Evolutionary conservation across 2,329 filamentous ascomycete species (phyloP).

Genomic region (Aspergillus hortae): DNA sequence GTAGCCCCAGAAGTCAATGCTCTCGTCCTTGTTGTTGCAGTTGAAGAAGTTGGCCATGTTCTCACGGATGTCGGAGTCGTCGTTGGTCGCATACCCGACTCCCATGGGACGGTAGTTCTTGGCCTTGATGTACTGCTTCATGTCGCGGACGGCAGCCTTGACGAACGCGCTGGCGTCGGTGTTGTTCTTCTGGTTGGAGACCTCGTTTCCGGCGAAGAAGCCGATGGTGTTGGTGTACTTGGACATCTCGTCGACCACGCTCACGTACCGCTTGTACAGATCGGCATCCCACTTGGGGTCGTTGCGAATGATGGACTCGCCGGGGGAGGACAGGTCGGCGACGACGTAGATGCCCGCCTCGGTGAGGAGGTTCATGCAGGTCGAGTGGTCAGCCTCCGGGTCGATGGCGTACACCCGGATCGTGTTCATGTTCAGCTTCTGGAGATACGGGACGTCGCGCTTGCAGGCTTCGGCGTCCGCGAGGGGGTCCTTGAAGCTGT

Average conservation of each 20-base stretch:
- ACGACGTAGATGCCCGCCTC: constrained; percentile 90
- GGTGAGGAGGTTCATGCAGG: constrained; percentile 77
- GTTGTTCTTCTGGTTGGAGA: constrained; percentile 82
- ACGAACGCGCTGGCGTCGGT: constrained; percentile 87
- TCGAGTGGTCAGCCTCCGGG: constrained; percentile 68
- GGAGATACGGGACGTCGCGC: constrained; percentile 77
- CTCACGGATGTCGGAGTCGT: constrained; percentile 75
- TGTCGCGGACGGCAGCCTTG: constrained; percentile 93
- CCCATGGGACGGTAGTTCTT: constrained; percentile 73
- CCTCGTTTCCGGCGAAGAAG: constrained; percentile 97
- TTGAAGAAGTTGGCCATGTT: constrained; percentile 90
- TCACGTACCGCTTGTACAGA: constrained; percentile 74
- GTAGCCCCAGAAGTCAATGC: constrained; percentile 98
- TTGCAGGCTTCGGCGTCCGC: constrained; percentile 66
- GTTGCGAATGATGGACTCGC: constrained; percentile 77
- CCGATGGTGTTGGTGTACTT: constrained; percentile 86
- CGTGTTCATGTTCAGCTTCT: constrained; percentile 76
- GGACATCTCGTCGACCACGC: constrained; percentile 72
- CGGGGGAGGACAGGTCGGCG: constrained; percentile 79
- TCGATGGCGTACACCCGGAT: constrained; percentile 93
- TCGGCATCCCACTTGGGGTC: constrained; percentile 71
- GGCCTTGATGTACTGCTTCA: constrained; percentile 82
- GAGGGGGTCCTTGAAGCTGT: constrained; percentile 75
- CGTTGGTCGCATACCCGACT: constrained; percentile 92
- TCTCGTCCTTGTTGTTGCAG: constrained; percentile 63